phyloP scores from a whole-genome alignment of 192 early-diverging fungal genomes.

The Gonapodya prolifera region DNA sequence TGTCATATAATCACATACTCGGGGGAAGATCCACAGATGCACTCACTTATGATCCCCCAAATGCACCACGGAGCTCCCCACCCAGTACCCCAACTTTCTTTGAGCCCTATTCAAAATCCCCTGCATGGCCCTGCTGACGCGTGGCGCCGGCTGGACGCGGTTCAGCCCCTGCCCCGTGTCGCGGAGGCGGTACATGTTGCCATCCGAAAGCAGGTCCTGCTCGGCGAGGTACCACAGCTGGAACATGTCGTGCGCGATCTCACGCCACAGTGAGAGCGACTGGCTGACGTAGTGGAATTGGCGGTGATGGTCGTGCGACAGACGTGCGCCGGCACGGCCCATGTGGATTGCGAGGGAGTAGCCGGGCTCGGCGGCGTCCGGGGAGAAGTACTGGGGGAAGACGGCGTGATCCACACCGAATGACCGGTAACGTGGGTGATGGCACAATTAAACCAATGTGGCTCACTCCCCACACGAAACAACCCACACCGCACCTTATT shows the following conservation, averaged over 20 bases:
- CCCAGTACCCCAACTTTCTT: constrained; percentile 67
- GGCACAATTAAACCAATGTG: too few species aligned
- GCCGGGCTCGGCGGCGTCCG: constrained; percentile 42
- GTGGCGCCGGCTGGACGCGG: constrained; percentile 80
- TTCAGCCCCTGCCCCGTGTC: constrained; percentile 98
- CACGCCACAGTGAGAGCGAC: constrained; percentile 88
- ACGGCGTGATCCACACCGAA: too few species aligned
- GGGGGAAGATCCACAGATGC: neutral
- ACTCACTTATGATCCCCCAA: constrained; percentile 64
- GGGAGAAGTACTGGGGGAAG: constrained; percentile 38
- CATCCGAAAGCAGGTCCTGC: constrained; percentile 56
- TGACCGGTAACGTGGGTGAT: too few species aligned
- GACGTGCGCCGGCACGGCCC: constrained; percentile 71
- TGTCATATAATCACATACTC: neutral
- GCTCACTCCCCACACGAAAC: neutral
- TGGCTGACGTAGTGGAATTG: constrained; percentile 92
- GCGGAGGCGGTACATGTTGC: constrained; percentile 71
- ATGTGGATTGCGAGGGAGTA: constrained; percentile 70
- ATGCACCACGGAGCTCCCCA: constrained; percentile 92
- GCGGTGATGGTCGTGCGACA: constrained; percentile 82
- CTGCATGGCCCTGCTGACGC: constrained; percentile 75
- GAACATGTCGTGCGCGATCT: constrained; percentile 96
- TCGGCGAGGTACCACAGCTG: constrained; percentile 88
- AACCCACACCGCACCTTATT: constrained; percentile 12
- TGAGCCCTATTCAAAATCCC: constrained; percentile 79